Base-by-base conservation (phyloP, 1,284 basidiomycete genomes). In the Sanghuangporus baumii region DNA sequence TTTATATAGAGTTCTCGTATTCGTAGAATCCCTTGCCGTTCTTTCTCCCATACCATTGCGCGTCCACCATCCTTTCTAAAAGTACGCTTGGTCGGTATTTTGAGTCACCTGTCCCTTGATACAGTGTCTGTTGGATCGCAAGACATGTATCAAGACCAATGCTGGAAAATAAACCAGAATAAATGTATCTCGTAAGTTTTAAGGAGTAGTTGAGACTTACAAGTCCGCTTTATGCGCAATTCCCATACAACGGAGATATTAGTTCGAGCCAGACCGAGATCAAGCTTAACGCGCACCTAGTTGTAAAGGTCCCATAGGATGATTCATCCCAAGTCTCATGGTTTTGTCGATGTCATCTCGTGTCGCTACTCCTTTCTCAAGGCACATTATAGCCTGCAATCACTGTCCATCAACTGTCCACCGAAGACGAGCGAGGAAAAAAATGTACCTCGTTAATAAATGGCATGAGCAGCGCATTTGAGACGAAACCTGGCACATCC, bases 261-360 rank as follows among this genome's bases (percentile, higher is more conserved):
- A 46, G 16, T 46, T 16, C 7, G 40, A 8, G 20, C 9, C 16
- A n/a, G 5, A 38, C 46, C 34, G 16, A 12, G n/a, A 37, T 2
- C 20, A 14, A n/a, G 16, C 54, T 12, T 23, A 41, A 50, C 26
- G 71, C 81, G 63, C 65, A 85, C 88, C 89, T 43, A 94, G 81
- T 66, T 93, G 89, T 14, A 95, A 76, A 2, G 93, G 93, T 14
- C 96, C 96, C 93, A 97, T 97, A 1, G 95, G 95, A 71, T 98
- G 95, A 66, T 88, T 91, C 94, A 97, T 98, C 55, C 96, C 96
- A 16, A 97, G 79, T 70, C 88, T 89, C 61, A 98, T 84, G 0
- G 94, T 97, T 67, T 89, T 94, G 77, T 98, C 96, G 67, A 98
- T 98, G 72, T 98, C 94, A 63, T 98, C 94, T 50, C 91, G 86